A percentile compares a stretch with the other conserved stretches of the same genome.
These are phyloP conservation scores for Penicillium cataractarum DNA, from an alignment of 495 filamentous ascomycete genomes.

Conservation along the genomic window DNA sequence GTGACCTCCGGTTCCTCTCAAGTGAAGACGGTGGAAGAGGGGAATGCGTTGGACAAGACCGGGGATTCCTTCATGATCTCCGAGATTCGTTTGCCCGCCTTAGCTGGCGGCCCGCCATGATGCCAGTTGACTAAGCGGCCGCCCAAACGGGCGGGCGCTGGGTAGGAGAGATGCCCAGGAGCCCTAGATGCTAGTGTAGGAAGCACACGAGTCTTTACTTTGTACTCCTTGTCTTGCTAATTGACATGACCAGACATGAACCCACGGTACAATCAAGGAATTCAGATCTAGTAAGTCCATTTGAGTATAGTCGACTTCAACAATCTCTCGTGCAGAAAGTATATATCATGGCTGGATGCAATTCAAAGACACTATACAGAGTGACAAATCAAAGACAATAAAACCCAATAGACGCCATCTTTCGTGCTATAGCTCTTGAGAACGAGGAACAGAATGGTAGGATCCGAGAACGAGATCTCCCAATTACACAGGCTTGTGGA, in stretches of 20 bases:
- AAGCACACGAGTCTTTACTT: neutral
- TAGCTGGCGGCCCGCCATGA: slow-evolving; percentile 16
- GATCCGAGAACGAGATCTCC: slow-evolving; percentile 7
- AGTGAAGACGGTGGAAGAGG: slow-evolving; percentile 7
- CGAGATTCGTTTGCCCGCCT: slow-evolving; percentile 36
- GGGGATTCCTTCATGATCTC: slow-evolving; percentile 39
- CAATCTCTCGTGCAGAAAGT: neutral
- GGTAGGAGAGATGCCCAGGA: too few species aligned
- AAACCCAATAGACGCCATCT: slow-evolving; percentile 28
- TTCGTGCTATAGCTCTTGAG: slow-evolving; percentile 25
- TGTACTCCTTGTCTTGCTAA: neutral
- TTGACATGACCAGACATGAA: neutral
- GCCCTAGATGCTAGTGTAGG: too few species aligned
- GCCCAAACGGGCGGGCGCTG: too few species aligned
- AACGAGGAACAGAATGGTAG: slow-evolving; percentile 13
- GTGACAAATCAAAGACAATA: slow-evolving; percentile 12
- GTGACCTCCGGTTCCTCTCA: neutral
- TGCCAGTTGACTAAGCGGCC: slow-evolving; percentile 37
- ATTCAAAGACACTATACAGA: slow-evolving; percentile 27
- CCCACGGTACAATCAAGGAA: neutral
- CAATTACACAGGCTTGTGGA: slow-evolving; percentile 2
- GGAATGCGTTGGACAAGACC: slow-evolving; percentile 8
- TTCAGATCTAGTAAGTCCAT: neutral
- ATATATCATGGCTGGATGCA: slow-evolving; percentile 20
- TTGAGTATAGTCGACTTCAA: neutral